Evolutionary conservation across 2,329 filamentous ascomycete genomes (phyloP).

Genomic region (Apiospora pterosperma): DNA sequence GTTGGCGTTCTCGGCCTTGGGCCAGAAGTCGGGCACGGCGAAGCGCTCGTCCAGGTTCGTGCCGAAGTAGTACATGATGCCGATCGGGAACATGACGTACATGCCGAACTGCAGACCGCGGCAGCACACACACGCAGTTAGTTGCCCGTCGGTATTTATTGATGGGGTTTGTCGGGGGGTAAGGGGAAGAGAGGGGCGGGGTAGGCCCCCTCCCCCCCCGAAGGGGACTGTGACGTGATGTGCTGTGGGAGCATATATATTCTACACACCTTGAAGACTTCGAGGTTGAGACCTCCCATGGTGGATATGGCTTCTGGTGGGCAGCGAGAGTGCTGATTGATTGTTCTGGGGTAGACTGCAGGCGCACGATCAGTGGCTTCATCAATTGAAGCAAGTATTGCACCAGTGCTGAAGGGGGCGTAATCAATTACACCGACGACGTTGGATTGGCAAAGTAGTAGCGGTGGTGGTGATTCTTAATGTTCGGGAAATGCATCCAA

Average conservation of each 20-base stretch:
- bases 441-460: background rate
- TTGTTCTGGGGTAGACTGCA: background rate
- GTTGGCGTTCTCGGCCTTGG: constrained; percentile 73
- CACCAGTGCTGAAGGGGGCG: background rate
- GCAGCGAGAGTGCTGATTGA: background rate
- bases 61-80: constrained; percentile 99
- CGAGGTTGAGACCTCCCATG: constrained; percentile 85
- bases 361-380: background rate
- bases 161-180: too few relatives aligned
- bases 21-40: constrained; percentile 89
- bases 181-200: background rate
- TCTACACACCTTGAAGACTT: constrained; percentile 79
- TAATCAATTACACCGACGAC: background rate
- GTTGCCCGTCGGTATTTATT: too few relatives aligned
- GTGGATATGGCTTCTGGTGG: constrained; percentile 15
- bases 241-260: constrained; percentile 6
- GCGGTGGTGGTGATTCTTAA: background rate
- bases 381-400: background rate
- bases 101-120: constrained; percentile 82
- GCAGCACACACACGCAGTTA: background rate
- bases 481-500: background rate
- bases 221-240: too few relatives aligned
- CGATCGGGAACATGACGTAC: constrained; percentile 98
- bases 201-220: too few relatives aligned
- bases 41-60: constrained; percentile 96